phyloP scores from a whole-genome alignment of 495 filamentous ascomycete genomes.

The Hypoxylon lienhwacheense region DNA sequence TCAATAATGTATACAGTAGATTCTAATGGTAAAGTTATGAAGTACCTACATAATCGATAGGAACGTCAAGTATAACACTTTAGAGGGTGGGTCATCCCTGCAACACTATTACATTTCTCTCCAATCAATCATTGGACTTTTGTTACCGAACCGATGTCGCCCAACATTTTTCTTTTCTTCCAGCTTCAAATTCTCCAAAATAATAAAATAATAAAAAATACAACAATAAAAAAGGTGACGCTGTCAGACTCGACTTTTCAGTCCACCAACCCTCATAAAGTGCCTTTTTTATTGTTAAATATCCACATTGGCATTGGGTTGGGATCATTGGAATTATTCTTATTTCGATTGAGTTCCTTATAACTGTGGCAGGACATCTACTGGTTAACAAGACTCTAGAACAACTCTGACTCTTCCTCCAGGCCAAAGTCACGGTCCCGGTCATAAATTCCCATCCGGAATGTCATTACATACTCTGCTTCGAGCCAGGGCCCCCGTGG shows the following conservation, averaged over 20 bases:
- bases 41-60: too few relatives aligned
- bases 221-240: too few relatives aligned
- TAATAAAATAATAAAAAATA: too few relatives aligned
- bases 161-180: conserved; percentile 17
- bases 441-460: too few relatives aligned
- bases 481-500: conserved; percentile 44
- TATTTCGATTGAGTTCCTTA: conserved; percentile 18
- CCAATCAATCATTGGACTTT: conserved; percentile 25
- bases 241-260: neutral
- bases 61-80: too few relatives aligned
- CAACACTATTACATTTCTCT: neutral
- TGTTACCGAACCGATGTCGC: conserved; percentile 32
- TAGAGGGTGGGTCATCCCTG: neutral
- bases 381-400: neutral
- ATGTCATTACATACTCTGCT: conserved; percentile 47
- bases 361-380: conserved; percentile 10
- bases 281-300: too few relatives aligned
- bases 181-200: too few relatives aligned
- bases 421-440: too few relatives aligned
- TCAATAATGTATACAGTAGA: too few relatives aligned
- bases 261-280: too few relatives aligned
- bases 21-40: too few relatives aligned
- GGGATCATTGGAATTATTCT: neutral
- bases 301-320: neutral
- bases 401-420: conserved; percentile 3